phyloP scores from a whole-genome alignment of 2,329 filamentous ascomycete species.

The Apiospora koreana region DNA sequence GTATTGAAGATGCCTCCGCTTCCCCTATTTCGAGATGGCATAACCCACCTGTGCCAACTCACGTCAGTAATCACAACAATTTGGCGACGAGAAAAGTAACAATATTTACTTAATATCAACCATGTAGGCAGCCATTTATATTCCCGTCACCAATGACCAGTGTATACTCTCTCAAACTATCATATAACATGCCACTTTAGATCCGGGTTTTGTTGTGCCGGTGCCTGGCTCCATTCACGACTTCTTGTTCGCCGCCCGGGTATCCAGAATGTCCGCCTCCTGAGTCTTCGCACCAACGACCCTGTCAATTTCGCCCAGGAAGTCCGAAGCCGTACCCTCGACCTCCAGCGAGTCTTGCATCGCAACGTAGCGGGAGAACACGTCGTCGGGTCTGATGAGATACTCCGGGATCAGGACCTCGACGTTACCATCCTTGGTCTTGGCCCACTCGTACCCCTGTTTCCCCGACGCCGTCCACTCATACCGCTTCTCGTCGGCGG shows the following conservation, averaged over 20 bases:
- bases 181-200: background rate
- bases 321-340: background rate
- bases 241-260: background rate
- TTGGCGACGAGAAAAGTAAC: background rate
- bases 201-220: background rate
- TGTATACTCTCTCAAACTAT: too few relatives aligned
- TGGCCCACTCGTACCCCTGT: conserved; percentile 13
- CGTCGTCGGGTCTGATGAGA: conserved; percentile 12
- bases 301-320: conserved; percentile 9
- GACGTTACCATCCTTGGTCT: background rate
- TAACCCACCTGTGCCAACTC: background rate
- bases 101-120: background rate
- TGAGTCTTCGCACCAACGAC: background rate
- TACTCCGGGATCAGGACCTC: conserved; percentile 17
- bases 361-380: conserved; percentile 12
- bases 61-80: background rate
- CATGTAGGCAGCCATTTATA: too few relatives aligned
- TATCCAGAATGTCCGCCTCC: background rate
- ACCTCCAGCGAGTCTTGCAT: background rate
- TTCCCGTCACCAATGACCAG: too few relatives aligned
- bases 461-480: background rate
- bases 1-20: background rate
- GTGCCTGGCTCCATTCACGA: background rate
- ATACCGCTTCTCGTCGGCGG: background rate
- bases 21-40: background rate